Percentiles rank a stretch among this genome's conserved stretches.
Conservation (phyloP, 768 basidiomycete genomes). For the Russula sp. region DNA sequence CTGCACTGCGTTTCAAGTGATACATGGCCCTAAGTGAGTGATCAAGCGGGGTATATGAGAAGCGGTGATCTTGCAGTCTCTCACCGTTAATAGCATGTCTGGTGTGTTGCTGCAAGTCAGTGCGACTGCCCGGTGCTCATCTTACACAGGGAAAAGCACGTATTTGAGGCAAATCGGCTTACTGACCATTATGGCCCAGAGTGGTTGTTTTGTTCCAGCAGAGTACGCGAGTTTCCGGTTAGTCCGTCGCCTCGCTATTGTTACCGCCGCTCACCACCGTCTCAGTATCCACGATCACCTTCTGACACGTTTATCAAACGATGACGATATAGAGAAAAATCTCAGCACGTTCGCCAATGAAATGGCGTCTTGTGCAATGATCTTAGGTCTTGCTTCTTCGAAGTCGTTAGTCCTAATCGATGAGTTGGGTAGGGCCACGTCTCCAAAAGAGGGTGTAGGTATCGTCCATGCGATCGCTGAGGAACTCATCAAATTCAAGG, state of each 20-base stretch:
- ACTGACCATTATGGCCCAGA: constrained; percentile 81
- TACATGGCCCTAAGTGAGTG: constrained; percentile 85
- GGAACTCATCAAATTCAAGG: constrained; percentile 70
- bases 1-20: constrained; percentile 82
- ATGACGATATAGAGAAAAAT: constrained; percentile 86
- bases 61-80: constrained; percentile 11
- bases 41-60: constrained; percentile 16
- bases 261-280: background rate
- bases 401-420: constrained; percentile 82
- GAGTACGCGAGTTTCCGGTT: constrained; percentile 89
- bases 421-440: constrained; percentile 91
- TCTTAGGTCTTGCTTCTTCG: constrained; percentile 71
- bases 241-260: constrained; percentile 12
- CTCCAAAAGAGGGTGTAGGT: constrained; percentile 75
- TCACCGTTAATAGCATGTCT: constrained; percentile 52
- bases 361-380: constrained; percentile 91
- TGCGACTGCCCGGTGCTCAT: background rate
- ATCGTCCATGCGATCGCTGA: constrained; percentile 84
- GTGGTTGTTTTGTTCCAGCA: constrained; percentile 89
- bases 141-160: constrained; percentile 75
- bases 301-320: constrained; percentile 86
- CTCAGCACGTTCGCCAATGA: constrained; percentile 95
- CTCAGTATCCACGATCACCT: constrained; percentile 76
- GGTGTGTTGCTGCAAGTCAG: constrained; percentile 36
- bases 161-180: constrained; percentile 87